These are phyloP conservation scores for Cladorrhinum samala DNA, from an alignment of 495 filamentous ascomycete species.

Conservation along the genomic window DNA sequence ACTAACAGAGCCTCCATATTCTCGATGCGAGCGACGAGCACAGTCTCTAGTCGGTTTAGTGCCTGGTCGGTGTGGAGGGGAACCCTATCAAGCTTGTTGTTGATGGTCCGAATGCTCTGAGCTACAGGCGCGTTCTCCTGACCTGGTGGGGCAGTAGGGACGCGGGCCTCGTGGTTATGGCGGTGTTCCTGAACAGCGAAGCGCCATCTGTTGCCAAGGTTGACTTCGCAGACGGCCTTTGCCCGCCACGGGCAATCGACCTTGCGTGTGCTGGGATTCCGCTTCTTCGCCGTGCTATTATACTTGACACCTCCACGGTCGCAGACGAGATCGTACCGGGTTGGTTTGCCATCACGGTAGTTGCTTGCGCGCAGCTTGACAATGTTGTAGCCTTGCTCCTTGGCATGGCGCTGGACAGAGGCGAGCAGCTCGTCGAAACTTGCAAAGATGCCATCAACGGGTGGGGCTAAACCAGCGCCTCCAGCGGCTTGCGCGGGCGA, in stretches of 20 bases:
- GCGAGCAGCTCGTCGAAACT: constrained; percentile 41
- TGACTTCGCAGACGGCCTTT: constrained; percentile 48
- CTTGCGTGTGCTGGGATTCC: constrained; percentile 47
- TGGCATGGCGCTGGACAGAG: constrained; percentile 38
- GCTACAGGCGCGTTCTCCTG: constrained; percentile 41
- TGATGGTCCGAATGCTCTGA: constrained; percentile 39
- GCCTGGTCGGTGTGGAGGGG: constrained; percentile 36
- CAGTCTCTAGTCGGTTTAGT: constrained; percentile 21
- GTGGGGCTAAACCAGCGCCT: constrained; percentile 30
- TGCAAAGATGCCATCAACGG: constrained; percentile 41
- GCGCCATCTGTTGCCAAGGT: constrained; percentile 45
- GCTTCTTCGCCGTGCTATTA: constrained; percentile 48
- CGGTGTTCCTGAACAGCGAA: constrained; percentile 41
- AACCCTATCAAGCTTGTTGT: constrained; percentile 45
- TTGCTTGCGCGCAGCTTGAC: constrained; percentile 48
- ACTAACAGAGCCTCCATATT: constrained; percentile 24
- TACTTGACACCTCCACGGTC: constrained; percentile 50
- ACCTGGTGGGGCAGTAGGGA: constrained; percentile 34
- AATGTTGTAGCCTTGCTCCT: constrained; percentile 45
- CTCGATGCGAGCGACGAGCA: constrained; percentile 29
- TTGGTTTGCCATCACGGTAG: constrained; percentile 46
- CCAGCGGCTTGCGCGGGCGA: constrained; percentile 22
- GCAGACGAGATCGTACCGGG: constrained; percentile 46
- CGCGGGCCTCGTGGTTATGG: constrained; percentile 46
- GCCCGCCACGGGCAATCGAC: constrained; percentile 48